A percentile compares a stretch with the other conserved stretches of the same genome.
phyloP scores from a whole-genome alignment of 2,329 filamentous ascomycete genomes.

The Aspergillus quadrilineatus region DNA sequence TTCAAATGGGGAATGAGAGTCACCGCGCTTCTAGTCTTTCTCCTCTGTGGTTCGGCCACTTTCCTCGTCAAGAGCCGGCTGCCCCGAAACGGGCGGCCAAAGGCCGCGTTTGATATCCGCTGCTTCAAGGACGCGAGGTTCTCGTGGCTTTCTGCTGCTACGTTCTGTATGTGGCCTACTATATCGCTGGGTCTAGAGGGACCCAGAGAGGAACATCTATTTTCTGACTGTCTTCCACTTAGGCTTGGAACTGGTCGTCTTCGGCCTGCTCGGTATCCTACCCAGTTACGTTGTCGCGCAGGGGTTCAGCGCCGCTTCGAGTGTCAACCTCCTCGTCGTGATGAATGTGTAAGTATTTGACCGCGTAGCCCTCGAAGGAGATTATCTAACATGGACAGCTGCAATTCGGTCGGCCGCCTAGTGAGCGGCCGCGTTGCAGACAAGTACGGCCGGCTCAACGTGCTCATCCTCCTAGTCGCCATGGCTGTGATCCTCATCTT shows the following conservation, averaged over 20 bases:
- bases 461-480: conserved; percentile 39
- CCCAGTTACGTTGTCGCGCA: conserved; percentile 32
- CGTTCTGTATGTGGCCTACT: conserved; percentile 40
- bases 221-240: background rate
- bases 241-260: conserved; percentile 35
- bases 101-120: conserved; percentile 41
- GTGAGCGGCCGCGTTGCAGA: conserved; percentile 48
- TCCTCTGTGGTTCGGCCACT: conserved; percentile 34
- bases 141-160: conserved; percentile 44
- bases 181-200: background rate
- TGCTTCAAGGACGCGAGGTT: conserved; percentile 48
- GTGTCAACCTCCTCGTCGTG: conserved; percentile 39
- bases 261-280: conserved; percentile 30
- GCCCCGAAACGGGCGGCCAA: conserved; percentile 30
- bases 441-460: conserved; percentile 49
- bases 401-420: conserved; percentile 46
- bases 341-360: conserved; percentile 34
- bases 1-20: conserved; percentile 43
- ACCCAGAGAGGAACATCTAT: no score
- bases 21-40: conserved; percentile 36
- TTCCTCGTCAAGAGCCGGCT: conserved; percentile 39
- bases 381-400: conserved; percentile 20
- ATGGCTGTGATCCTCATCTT: conserved; percentile 41
- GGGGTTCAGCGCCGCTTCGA: conserved; percentile 26
- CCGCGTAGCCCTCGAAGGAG: no score